Base-by-base conservation (phyloP, 306 rosid genomes). In the Psophocarpus tetragonolobus region DNA sequence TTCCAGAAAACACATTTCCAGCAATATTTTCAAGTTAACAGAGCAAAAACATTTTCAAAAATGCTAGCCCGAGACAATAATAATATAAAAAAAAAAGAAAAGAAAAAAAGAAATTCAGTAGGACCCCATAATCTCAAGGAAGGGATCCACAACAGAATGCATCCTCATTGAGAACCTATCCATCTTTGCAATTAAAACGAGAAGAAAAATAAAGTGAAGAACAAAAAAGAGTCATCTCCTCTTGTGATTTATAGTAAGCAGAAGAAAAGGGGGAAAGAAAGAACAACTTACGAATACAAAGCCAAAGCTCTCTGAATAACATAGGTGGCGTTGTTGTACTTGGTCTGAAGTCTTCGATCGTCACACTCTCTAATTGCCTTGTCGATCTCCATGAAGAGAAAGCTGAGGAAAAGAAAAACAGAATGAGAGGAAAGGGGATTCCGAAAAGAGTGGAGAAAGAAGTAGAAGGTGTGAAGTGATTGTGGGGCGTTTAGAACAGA, bases 271-370 rank as follows among this genome's bases (percentile, higher is more conserved):
- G 20, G 73, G 56, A 44, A 60, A 73, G 17, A 30, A 67, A 77
- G 26, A 81, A 88, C 56, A 74, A 86, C 98, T 86, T 84, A 94
- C 98, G 97, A 74, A 84, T 91, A 90, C 41, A 94, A 81, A 76
- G 97, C 85, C 64, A 94, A 81, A 85, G 98, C 93, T 86, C 98
- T 90, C 90, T 82, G 90, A 81, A 94, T 89, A 71, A 91, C 93
- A 86, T 86, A 86, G 84, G 93, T 91, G 44, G 98, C 96, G 72
- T 92, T 90, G 32, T 85, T 81, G 81, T 91, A 94, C 92, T 94
- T 94, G 56, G 97, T 90, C 87, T 89, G 94, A 69, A 94, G 96
- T 83, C 98, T 89, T 82, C 88, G 87, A 88, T 94, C 96, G 27
- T 87, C 87, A 81, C 97, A 87, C 83, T 79, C 92, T 68, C 86